Evolutionary conservation across 129 eudicot genomes (phyloP), one percentile per base, ranked within the genome.

Genomic region (Flaveria linearis): DNA sequence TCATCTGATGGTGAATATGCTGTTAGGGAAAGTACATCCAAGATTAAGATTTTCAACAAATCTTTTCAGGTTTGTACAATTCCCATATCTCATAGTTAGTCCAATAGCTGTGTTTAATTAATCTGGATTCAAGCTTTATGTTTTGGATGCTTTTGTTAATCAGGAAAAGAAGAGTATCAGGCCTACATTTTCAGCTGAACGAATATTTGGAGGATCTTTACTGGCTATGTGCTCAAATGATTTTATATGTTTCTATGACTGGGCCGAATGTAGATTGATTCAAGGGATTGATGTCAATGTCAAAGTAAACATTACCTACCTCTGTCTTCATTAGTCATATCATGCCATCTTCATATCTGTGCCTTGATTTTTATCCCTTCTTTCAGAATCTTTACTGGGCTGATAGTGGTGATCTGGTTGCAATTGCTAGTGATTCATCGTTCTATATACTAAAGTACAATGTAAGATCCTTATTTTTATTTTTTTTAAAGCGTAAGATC

Each of bases 1-100:
- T 94, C 98, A 72, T 78, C 96, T 65, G 98, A 94, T 26, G 98
- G 98, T 57, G 98, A 94, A 86, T 91, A 84, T 84, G 97, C 98
- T 77, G 93, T 86, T 52, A 89, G 98, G 81, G 98, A 94, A 91
- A 94, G 98, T 84, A 94, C 98, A 58, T 87, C 98, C 26, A 94
- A 86, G 82, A 89, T 94, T 49, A 94, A 94, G 84, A 86, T 94
- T 74, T 94, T 91, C 53, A 89, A 86, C 81, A 94, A 87, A 91
- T 89, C 82, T 83, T 94, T 93, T 70, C 89, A 85, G 98, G 98
- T 93, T 75, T 60, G 82, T 75, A 85, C 81, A 93, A 78, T 82
- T 93, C 90, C 68, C 88, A 84, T 16, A 28, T 70, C 16, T 53
- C 57, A 46, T 46, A 60, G 69, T 58, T 61, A 17, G 51, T 61